Evolutionary conservation across 495 filamentous ascomycete species (phyloP).

Genomic region (Penicillium pulvis): DNA sequence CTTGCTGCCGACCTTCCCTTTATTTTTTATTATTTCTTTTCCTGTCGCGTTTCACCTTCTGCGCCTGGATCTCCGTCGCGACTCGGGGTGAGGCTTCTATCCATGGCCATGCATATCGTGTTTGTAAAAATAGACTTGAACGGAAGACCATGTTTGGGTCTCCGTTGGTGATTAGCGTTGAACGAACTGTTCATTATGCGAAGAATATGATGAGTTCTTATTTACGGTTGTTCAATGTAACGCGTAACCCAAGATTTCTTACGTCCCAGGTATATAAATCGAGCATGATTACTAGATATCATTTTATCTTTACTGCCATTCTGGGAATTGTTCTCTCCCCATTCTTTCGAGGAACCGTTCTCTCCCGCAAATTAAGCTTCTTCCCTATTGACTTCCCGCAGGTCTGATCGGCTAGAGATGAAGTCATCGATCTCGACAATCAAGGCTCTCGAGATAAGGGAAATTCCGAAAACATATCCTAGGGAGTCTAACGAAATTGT

Average conservation of each 20-base stretch:
- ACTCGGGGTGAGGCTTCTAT: constrained; percentile 23
- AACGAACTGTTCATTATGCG: constrained; percentile 38
- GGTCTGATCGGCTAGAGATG: background rate
- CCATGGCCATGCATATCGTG: constrained; percentile 33
- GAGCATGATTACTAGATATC: background rate
- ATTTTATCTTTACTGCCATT: background rate
- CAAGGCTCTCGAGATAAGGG: background rate
- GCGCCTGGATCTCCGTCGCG: constrained; percentile 9
- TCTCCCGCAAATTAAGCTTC: constrained; percentile 1
- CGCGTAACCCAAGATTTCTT: background rate
- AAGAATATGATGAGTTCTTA: constrained; percentile 43
- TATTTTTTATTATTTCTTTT: constrained; percentile 19
- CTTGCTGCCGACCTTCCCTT: constrained; percentile 17
- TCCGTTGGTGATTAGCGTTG: constrained; percentile 46
- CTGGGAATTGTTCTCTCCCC: too few relatives aligned
- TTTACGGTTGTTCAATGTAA: background rate
- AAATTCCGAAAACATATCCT: background rate
- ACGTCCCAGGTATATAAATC: background rate
- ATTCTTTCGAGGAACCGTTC: background rate
- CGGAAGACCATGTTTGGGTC: constrained; percentile 30
- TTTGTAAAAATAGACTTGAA: constrained; percentile 51
- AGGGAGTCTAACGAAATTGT: background rate
- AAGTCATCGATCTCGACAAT: background rate
- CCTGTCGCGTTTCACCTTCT: constrained; percentile 17
- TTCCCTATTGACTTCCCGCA: background rate